Base-by-base conservation (phyloP, 768 basidiomycete species). In the Myochromella boudieri region DNA sequence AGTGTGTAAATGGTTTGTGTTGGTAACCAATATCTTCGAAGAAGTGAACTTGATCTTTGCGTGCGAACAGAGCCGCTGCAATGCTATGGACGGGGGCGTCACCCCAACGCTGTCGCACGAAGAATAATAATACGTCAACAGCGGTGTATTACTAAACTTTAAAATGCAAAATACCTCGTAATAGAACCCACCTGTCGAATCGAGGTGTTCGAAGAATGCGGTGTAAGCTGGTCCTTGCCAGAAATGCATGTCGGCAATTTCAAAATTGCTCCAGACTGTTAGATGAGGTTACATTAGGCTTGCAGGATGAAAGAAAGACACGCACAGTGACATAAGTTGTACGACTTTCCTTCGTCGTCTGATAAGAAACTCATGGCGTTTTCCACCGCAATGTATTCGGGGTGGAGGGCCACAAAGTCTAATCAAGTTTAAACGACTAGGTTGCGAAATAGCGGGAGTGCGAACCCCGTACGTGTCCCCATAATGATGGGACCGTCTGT, bases 31-130 rank as follows among this genome's bases (percentile, higher is more conserved):
- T 90, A 54, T 91, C 85, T 37, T 69, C 63, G 63, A 92, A 92
- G 65, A 85, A 91, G 56, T 91, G 85, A 24, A 91, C 73, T 57
- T 87, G 81, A 15, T 83, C 78, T 56, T 79, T 82, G 12, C 68
- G 67, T 3, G 81, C 75, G 56, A 92, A 87, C 15, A 92, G 67
- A 0, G 87, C 77, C 1, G 83, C 89, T 2, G 80, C 90, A 45
- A 92, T 87, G 31, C 81, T 84, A 57, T 93, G 89, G 0, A 93
- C 84, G 0, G 88, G 89, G 0, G 90, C 91, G 58, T 91, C 91
- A 9, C 90, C 90, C 87, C 86, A 87, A 4, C 85, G 77, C 77
- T 85, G 41, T 31, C n/a, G n/a, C n/a, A n/a, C n/a, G n/a, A n/a
- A n/a, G n/a, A n/a, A n/a, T n/a, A n/a, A 28, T 28, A 37, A 18